A percentile compares a stretch with the other conserved stretches of the same genome.
Evolutionary conservation across 768 basidiomycete genomes (phyloP).

Genomic region (Trametes maxima): DNA sequence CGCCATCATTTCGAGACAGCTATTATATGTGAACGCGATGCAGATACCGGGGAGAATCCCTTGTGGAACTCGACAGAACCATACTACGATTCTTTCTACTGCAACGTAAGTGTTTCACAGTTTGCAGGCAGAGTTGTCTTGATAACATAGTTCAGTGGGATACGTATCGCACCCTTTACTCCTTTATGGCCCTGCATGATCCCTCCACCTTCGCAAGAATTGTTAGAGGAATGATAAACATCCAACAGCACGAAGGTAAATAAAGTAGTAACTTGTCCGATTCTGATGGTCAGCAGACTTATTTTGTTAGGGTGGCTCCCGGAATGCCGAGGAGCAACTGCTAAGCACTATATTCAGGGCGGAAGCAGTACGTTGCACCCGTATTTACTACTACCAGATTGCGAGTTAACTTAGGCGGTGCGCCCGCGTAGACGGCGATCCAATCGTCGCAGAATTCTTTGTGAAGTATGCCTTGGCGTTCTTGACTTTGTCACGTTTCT

Average conservation of each 20-base stretch:
- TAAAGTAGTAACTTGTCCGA: background rate
- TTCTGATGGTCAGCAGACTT: background rate
- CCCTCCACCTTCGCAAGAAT: conserved; percentile 59
- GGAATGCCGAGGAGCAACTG: conserved; percentile 61
- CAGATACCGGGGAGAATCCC: conserved; percentile 66
- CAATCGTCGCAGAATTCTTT: conserved; percentile 65
- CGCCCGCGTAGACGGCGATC: conserved; percentile 52
- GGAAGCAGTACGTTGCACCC: conserved; percentile 54
- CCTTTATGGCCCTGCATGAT: conserved; percentile 66
- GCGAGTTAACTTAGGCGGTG: background rate
- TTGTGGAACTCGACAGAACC: conserved; percentile 65
- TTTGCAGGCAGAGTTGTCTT: background rate
- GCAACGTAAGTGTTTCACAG: conserved; percentile 49
- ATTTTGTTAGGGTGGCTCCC: conserved; percentile 60
- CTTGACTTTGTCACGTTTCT: background rate
- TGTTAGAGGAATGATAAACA: conserved; percentile 67
- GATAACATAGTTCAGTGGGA: conserved; percentile 50
- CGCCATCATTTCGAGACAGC: background rate
- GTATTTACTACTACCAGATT: background rate
- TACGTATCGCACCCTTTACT: conserved; percentile 63
- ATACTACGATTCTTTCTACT: conserved; percentile 69
- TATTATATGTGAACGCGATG: background rate
- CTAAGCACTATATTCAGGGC: conserved; percentile 56
- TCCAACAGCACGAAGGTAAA: conserved; percentile 65
- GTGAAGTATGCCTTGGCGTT: conserved; percentile 50